Conservation (phyloP, 2,329 filamentous ascomycete species). For the Cytospora leucostoma region DNA sequence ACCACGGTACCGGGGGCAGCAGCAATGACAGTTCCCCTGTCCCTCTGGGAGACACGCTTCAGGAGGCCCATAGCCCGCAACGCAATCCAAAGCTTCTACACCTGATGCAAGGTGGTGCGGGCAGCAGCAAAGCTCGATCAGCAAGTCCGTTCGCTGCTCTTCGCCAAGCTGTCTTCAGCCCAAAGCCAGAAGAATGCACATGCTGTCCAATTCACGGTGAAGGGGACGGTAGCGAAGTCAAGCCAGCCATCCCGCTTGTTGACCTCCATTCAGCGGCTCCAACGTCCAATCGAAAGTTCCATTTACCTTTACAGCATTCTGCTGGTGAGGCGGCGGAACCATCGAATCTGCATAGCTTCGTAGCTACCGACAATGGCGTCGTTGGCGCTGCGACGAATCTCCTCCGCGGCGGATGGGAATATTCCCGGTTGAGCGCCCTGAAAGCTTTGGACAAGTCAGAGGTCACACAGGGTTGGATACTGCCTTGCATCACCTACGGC, state of each 20-base stretch:
- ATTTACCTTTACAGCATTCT: neutral
- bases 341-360: constrained; percentile 19
- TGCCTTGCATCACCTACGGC: constrained; percentile 27
- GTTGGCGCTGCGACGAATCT: neutral
- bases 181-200: neutral
- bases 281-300: neutral
- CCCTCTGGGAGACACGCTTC: constrained; percentile 3
- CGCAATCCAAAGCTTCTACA: neutral
- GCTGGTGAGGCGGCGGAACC: neutral
- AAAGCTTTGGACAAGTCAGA: constrained; percentile 21
- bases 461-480: constrained; percentile 20
- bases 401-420: constrained; percentile 1
- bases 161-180: neutral
- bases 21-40: neutral
- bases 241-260: constrained; percentile 2
- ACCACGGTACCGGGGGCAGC: neutral
- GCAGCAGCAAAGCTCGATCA: constrained; percentile 1
- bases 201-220: neutral
- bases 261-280: neutral
- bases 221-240: neutral
- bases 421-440: constrained; percentile 19
- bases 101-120: neutral
- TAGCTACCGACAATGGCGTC: constrained; percentile 19
- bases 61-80: neutral
- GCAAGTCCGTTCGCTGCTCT: neutral